Conservation (phyloP, 2,329 filamentous ascomycete species). For the Alternaria sp. region DNA sequence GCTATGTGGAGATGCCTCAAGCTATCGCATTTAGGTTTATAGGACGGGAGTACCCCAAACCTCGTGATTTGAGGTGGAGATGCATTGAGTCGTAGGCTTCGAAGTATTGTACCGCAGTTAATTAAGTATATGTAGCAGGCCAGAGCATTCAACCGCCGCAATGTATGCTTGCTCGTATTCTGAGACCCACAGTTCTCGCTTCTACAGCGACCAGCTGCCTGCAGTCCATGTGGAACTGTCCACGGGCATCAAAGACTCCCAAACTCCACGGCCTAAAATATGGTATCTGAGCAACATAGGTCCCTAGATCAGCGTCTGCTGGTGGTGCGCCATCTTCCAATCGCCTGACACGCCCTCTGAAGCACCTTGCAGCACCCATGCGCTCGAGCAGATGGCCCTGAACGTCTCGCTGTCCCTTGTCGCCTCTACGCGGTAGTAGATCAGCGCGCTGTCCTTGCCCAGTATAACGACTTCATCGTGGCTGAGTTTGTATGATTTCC, state of each 20-base stretch:
- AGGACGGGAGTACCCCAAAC: neutral
- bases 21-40: constrained; percentile 3
- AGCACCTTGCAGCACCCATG: constrained; percentile 29
- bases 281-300: too few species aligned
- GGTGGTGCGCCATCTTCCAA: constrained; percentile 40
- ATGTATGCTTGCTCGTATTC: neutral
- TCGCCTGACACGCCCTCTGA: constrained; percentile 12
- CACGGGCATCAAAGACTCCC: neutral
- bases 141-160: neutral
- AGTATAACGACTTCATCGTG: constrained; percentile 36
- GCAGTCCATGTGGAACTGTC: neutral
- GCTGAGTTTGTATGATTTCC: constrained; percentile 34
- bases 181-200: neutral
- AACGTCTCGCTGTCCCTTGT: constrained; percentile 22
- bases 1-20: constrained; percentile 17
- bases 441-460: constrained; percentile 29
- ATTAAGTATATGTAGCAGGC: neutral
- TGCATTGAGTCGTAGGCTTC: neutral
- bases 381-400: constrained; percentile 35
- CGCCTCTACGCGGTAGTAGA: constrained; percentile 36
- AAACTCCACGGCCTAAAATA: neutral
- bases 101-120: neutral
- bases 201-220: neutral
- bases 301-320: constrained; percentile 34
- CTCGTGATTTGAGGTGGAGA: neutral